Evolutionary conservation across 2,329 filamentous ascomycete species (phyloP).

Genomic region (Xylariaceae sp.): DNA sequence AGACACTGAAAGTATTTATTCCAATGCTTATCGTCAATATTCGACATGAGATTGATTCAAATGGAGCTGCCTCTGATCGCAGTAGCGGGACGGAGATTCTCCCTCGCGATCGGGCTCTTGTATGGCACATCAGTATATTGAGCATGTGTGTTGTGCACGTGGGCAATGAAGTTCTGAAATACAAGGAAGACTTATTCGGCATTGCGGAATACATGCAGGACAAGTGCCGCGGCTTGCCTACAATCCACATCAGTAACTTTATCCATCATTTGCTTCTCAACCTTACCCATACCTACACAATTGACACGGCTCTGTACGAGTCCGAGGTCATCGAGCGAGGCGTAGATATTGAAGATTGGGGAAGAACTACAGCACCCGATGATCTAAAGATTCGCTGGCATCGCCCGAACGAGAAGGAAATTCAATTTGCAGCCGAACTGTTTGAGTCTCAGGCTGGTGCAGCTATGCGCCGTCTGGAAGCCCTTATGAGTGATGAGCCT

Average conservation of each 20-base stretch:
- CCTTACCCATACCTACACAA: slow-evolving; percentile 87
- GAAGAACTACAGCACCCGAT: slow-evolving; percentile 66
- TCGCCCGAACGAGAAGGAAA: slow-evolving; percentile 71
- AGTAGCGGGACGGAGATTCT: slow-evolving; percentile 92
- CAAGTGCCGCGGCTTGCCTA: slow-evolving; percentile 87
- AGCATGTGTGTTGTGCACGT: slow-evolving; percentile 99
- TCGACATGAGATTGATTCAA: slow-evolving; percentile 93
- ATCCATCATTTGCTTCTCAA: slow-evolving; percentile 95
- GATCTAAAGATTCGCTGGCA: slow-evolving; percentile 90
- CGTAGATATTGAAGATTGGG: slow-evolving; percentile 78
- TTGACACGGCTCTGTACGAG: slow-evolving; percentile 86
- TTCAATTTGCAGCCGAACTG: slow-evolving; percentile 83
- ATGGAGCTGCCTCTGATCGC: slow-evolving; percentile 89
- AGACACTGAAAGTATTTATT: slow-evolving; percentile 84
- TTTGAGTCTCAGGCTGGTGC: slow-evolving; percentile 80
- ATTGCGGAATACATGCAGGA: slow-evolving; percentile 96
- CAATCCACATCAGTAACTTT: slow-evolving; percentile 95
- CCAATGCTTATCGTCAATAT: slow-evolving; percentile 90
- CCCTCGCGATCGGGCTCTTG: slow-evolving; percentile 83
- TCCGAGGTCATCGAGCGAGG: slow-evolving; percentile 67
- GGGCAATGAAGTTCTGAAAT: slow-evolving; percentile 81
- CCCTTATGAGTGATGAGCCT: slow-evolving; percentile 76
- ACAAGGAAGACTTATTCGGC: slow-evolving; percentile 83
- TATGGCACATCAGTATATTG: slow-evolving; percentile 96
- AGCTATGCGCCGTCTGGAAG: slow-evolving; percentile 69